Conservation (phyloP, 139 green algal species). For the Axilococcus clingmanii region DNA sequence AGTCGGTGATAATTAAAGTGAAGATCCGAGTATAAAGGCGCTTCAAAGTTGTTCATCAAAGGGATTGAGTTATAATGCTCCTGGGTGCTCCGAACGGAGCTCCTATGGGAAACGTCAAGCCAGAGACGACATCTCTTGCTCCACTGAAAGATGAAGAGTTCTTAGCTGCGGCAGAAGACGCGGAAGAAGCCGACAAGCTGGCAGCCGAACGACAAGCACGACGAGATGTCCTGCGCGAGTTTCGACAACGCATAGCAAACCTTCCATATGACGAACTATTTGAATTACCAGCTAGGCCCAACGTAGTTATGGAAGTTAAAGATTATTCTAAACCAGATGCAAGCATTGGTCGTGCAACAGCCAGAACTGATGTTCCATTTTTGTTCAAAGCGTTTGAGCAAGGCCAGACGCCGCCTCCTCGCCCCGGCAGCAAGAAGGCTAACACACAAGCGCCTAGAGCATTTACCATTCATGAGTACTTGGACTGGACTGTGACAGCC, state of each 20-base stretch:
- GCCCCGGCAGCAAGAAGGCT: constrained; percentile 44
- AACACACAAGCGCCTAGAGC: constrained; percentile 50
- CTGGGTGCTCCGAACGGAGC: no score
- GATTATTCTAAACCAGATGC: constrained; percentile 16
- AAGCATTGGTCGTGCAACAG: constrained; percentile 18
- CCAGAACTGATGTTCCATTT: constrained; percentile 64
- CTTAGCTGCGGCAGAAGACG: neutral
- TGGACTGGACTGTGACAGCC: constrained; percentile 88
- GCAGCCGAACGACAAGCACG: constrained; percentile 22
- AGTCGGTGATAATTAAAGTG: no score
- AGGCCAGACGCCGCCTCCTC: constrained; percentile 54
- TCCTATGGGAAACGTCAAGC: neutral
- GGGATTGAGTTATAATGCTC: no score
- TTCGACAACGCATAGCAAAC: constrained; percentile 1
- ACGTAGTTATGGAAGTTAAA: constrained; percentile 22
- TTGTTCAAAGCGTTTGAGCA: constrained; percentile 88
- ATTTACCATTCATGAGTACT: constrained; percentile 90
- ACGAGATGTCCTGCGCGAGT: constrained; percentile 9
- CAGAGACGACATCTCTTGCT: constrained; percentile 1
- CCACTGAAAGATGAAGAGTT: constrained; percentile 3
- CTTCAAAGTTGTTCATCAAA: no score
- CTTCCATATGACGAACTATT: constrained; percentile 21
- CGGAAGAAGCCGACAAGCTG: constrained; percentile 5
- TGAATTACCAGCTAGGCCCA: constrained; percentile 26
- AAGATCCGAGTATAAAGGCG: no score